phyloP scores from a whole-genome alignment of 2,329 filamentous ascomycete species.

The Claviceps maximensis region DNA sequence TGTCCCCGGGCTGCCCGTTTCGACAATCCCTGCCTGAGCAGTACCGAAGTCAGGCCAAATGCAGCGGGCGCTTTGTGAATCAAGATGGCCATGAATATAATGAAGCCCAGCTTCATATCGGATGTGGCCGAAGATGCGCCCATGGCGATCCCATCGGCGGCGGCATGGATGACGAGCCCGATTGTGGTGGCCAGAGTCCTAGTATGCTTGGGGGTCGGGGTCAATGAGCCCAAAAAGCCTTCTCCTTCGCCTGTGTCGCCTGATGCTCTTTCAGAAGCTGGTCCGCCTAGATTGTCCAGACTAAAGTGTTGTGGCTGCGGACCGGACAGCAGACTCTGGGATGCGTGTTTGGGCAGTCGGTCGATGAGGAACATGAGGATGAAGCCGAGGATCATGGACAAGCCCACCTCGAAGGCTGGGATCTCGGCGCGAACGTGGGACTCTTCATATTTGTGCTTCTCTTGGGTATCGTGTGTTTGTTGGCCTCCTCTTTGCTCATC shows the following conservation, averaged over 20 bases:
- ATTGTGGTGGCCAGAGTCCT: conserved; percentile 71
- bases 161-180: conserved; percentile 90
- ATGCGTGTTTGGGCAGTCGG: conserved; percentile 61
- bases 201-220: conserved; percentile 43
- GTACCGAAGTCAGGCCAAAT: conserved; percentile 81
- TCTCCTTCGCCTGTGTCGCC: conserved; percentile 38
- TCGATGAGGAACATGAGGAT: conserved; percentile 96
- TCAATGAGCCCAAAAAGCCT: conserved; percentile 44
- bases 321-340: conserved; percentile 48
- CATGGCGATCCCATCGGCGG: conserved; percentile 89
- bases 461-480: conserved; percentile 9
- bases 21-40: conserved; percentile 81
- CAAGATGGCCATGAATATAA: conserved; percentile 95
- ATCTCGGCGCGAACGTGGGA: conserved; percentile 22
- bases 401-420: conserved; percentile 67
- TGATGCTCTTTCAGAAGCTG: conserved; percentile 21
- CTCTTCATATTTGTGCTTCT: conserved; percentile 19
- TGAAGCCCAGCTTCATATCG: conserved; percentile 65
- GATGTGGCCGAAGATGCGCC: conserved; percentile 72
- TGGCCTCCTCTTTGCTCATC: conserved; percentile 1
- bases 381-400: conserved; percentile 79
- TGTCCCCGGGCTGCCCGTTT: conserved; percentile 77
- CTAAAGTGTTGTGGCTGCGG: conserved; percentile 74
- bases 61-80: conserved; percentile 93
- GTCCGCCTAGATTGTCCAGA: conserved; percentile 60